Evolutionary conservation across 768 basidiomycete species (phyloP).

Genomic region (Mycena sanguinolenta): DNA sequence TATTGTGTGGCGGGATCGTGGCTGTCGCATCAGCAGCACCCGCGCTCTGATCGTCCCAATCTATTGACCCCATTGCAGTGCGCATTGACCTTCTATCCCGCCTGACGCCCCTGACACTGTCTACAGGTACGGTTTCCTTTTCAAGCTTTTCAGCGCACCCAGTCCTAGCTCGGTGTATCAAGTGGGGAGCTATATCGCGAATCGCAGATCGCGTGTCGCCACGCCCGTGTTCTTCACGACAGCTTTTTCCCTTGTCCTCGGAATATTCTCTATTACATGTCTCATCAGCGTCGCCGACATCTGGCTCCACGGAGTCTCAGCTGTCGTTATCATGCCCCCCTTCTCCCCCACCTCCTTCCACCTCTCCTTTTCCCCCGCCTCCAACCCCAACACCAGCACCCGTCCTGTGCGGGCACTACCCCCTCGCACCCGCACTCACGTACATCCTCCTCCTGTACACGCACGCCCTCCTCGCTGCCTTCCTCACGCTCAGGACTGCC

Average conservation of each 20-base stretch:
- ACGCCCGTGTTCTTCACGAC: slow-evolving; percentile 29
- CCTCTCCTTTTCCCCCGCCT: background rate
- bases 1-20: slow-evolving; percentile 34
- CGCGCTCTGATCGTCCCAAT: slow-evolving; percentile 21
- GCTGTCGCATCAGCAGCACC: slow-evolving; percentile 32
- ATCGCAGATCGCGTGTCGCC: slow-evolving; percentile 11
- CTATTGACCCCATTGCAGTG: slow-evolving; percentile 34
- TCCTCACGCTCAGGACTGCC: slow-evolving; percentile 25
- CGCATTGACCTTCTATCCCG: slow-evolving; percentile 18
- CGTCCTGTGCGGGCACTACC: slow-evolving; percentile 27
- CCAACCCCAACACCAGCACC: background rate
- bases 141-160: slow-evolving; percentile 31
- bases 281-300: slow-evolving; percentile 26
- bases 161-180: slow-evolving; percentile 17
- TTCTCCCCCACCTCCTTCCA: background rate
- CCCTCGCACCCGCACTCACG: slow-evolving; percentile 26
- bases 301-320: slow-evolving; percentile 33
- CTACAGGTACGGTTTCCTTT: slow-evolving; percentile 31
- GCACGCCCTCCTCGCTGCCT: slow-evolving; percentile 23
- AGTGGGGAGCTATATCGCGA: slow-evolving; percentile 10
- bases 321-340: slow-evolving; percentile 10
- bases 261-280: background rate
- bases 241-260: slow-evolving; percentile 21
- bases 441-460: slow-evolving; percentile 31
- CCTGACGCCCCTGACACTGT: background rate